phyloP scores from a whole-genome alignment of 257 asterid genomes.

The Fraxinus anomala region DNA sequence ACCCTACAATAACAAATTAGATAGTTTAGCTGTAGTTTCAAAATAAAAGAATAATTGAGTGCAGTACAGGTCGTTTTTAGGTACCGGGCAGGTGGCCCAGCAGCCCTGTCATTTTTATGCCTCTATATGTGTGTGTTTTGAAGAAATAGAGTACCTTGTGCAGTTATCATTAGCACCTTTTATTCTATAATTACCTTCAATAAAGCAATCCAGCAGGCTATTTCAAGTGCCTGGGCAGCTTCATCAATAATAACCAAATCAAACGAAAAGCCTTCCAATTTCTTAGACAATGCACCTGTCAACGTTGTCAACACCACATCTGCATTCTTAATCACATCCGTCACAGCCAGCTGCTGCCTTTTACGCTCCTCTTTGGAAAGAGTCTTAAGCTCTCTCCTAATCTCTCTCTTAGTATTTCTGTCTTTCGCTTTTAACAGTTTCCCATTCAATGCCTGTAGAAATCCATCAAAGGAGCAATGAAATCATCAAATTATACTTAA shows the following conservation, averaged over 20 bases:
- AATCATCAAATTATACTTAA: slow-evolving; percentile 7
- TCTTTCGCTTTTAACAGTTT: slow-evolving; percentile 90
- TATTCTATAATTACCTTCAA: slow-evolving; percentile 61
- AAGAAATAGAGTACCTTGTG: background rate
- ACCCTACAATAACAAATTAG: slow-evolving; percentile 52
- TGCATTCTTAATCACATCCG: slow-evolving; percentile 83
- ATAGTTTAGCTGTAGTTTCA: slow-evolving; percentile 22
- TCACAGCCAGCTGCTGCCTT: slow-evolving; percentile 98
- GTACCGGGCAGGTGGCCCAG: too few species aligned
- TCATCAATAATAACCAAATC: slow-evolving; percentile 94
- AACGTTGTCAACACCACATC: slow-evolving; percentile 86
- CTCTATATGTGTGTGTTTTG: background rate
- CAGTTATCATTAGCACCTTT: slow-evolving; percentile 18
- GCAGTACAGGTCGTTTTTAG: too few species aligned
- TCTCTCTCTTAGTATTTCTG: slow-evolving; percentile 78
- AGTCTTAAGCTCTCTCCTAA: slow-evolving; percentile 80
- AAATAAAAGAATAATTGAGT: background rate
- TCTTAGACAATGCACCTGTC: slow-evolving; percentile 84
- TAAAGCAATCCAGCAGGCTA: slow-evolving; percentile 98
- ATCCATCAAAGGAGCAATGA: slow-evolving; percentile 22
- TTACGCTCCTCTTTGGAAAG: slow-evolving; percentile 90
- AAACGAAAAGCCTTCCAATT: slow-evolving; percentile 68
- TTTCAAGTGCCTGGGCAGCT: slow-evolving; percentile 98
- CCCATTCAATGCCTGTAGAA: slow-evolving; percentile 72
- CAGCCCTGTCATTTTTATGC: too few species aligned